Evolutionary conservation across 371 early-diverging fungal genomes (phyloP).

Genomic region (Lichtheimia ornata): DNA sequence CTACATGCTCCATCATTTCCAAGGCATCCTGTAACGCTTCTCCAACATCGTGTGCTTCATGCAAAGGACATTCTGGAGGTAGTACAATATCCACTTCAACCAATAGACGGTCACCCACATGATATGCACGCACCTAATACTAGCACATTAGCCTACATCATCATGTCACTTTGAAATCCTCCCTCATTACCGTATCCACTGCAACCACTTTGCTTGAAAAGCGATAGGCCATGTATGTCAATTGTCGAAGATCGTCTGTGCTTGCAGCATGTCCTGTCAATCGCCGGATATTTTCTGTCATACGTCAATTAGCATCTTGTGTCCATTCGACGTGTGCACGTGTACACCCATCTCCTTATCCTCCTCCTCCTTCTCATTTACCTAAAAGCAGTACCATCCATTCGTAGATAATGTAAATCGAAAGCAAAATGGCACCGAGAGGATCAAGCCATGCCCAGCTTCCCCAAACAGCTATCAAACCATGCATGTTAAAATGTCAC

Average conservation of each 20-base stretch:
- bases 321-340: background rate
- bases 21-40: slow-evolving; percentile 76
- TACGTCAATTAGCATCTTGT: background rate
- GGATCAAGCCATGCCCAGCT: slow-evolving; percentile 61
- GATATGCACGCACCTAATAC: slow-evolving; percentile 54
- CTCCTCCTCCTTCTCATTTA: slow-evolving; percentile 19
- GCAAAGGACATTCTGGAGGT: slow-evolving; percentile 70
- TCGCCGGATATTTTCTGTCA: slow-evolving; percentile 54
- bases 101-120: slow-evolving; percentile 61
- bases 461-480: slow-evolving; percentile 24
- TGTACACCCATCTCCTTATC: background rate
- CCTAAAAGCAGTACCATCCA: slow-evolving; percentile 59
- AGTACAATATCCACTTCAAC: slow-evolving; percentile 84
- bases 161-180: too few species aligned
- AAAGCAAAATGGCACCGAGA: slow-evolving; percentile 56
- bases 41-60: slow-evolving; percentile 80
- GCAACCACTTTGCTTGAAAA: slow-evolving; percentile 57
- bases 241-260: slow-evolving; percentile 55
- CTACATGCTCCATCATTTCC: slow-evolving; percentile 71
- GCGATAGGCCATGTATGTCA: slow-evolving; percentile 67
- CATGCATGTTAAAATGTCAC: background rate
- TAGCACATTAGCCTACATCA: too few species aligned
- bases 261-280: slow-evolving; percentile 63
- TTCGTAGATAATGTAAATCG: slow-evolving; percentile 61
- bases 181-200: slow-evolving; percentile 55